Conservation (phyloP, 2,329 filamentous ascomycete genomes). For the Stylonectria norvegica region DNA sequence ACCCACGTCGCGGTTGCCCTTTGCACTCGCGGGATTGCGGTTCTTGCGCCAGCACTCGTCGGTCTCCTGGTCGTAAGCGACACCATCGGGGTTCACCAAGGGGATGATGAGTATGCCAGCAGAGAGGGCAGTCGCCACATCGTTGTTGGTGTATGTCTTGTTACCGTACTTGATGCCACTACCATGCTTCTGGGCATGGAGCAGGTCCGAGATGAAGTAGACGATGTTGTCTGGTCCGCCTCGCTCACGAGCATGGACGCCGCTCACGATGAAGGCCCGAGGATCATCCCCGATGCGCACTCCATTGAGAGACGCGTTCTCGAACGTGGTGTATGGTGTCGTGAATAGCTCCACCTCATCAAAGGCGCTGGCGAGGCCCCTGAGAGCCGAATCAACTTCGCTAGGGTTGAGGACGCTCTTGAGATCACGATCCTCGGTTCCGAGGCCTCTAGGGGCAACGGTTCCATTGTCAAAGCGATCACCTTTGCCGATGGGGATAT, state of each 20-base stretch:
- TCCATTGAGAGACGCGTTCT: conserved; percentile 38
- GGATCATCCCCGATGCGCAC: conserved; percentile 44
- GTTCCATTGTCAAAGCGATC: conserved; percentile 42
- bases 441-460: conserved; percentile 31
- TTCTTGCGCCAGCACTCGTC: conserved; percentile 56
- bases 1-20: conserved; percentile 25
- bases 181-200: conserved; percentile 48
- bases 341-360: conserved; percentile 38
- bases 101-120: conserved; percentile 53
- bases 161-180: conserved; percentile 50
- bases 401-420: conserved; percentile 42
- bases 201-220: conserved; percentile 56
- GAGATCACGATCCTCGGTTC: conserved; percentile 35
- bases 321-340: conserved; percentile 42
- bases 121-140: conserved; percentile 50
- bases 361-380: conserved; percentile 40
- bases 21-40: conserved; percentile 43
- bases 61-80: conserved; percentile 48
- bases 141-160: conserved; percentile 47
- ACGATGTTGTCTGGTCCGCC: conserved; percentile 54
- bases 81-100: conserved; percentile 53
- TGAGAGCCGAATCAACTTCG: conserved; percentile 44
- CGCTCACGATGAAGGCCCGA: conserved; percentile 50
- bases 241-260: conserved; percentile 56
- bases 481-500: conserved; percentile 39